Evolutionary conservation across 768 basidiomycete genomes (phyloP), one percentile per base, ranked within the genome.

Genomic region (Leccinum boreale): DNA sequence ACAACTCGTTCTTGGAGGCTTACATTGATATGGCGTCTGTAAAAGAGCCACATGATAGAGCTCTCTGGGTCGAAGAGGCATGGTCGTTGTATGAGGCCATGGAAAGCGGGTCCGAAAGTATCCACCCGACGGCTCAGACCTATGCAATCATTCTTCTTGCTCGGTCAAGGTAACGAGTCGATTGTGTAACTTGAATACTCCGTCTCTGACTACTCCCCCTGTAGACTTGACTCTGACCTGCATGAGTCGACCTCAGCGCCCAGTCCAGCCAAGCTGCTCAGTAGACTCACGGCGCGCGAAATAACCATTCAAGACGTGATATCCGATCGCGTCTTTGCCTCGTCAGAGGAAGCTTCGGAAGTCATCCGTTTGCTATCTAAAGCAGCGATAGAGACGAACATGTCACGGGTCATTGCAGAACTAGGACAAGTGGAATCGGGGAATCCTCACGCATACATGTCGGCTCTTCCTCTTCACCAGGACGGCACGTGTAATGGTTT

Each of bases 401-500:
- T 84, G 57, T 67, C 78, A 0, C 67, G 69, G 5, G 73, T 89
- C 9, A 76, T 89, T 9, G 66, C 70, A 1, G 83, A 86, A 50
- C 78, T 92, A 1, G 84, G 81, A 2, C 75, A 83, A 48, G 77
- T 82, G 1, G 76, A 87, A 42, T 89, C 87, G 1, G 82, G 84
- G 15, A 79, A 85, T 44, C 81, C 83, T 0, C 81, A 78, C 59
- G 69, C 72, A 19, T 87, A 76, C 72, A 73, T 79, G 65, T 92
- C 87, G 3, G 73, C 76, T 17, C 79, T 97, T n/a, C 97, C 97
- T 0, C 83, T 98, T 6, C 97, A 99, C 70, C 96, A 98, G 73
- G 97, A 99, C 63, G 96, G 97, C 3, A 98, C 97, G 0, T 99
- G 97, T 66, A 99, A 99, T 65, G 97, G 96, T 26, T 79, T 99